Evolutionary conservation across 2,329 filamentous ascomycete genomes (phyloP).

Genomic region (Sclerotinia nivalis): DNA sequence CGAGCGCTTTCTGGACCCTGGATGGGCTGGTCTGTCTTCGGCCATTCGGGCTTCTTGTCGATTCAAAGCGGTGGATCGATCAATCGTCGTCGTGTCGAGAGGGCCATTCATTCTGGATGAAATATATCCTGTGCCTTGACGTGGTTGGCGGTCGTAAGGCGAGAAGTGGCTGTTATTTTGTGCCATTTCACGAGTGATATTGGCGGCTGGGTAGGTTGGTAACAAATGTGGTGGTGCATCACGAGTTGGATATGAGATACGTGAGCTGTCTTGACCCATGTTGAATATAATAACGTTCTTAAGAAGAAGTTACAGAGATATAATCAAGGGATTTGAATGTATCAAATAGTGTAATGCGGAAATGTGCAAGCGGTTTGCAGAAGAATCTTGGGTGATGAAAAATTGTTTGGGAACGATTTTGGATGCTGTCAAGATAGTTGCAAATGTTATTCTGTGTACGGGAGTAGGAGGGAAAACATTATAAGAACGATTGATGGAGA

Average conservation of each 20-base stretch:
- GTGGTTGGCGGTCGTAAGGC: not conserved
- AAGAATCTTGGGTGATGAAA: not conserved
- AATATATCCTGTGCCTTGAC: not conserved
- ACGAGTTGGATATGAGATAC: not conserved
- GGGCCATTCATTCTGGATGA: not conserved
- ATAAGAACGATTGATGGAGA: too few species aligned
- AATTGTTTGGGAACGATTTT: not conserved
- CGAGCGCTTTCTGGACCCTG: not conserved
- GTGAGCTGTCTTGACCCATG: not conserved
- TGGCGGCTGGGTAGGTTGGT: not conserved
- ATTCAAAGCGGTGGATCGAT: too few species aligned
- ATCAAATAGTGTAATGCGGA: not conserved
- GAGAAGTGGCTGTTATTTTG: not conserved
- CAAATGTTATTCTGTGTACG: not conserved
- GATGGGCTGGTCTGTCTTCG: too few species aligned
- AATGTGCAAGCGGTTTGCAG: not conserved
- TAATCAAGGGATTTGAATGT: not conserved
- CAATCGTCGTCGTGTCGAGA: not conserved
- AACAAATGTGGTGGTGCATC: not conserved
- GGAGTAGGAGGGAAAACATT: too few species aligned
- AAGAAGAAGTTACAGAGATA: too few species aligned
- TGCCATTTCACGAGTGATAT: not conserved
- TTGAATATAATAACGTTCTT: not conserved
- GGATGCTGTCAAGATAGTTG: not conserved
- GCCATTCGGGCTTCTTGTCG: too few species aligned